phyloP scores from a whole-genome alignment of 768 basidiomycete genomes.

The Termitomyces sp. region DNA sequence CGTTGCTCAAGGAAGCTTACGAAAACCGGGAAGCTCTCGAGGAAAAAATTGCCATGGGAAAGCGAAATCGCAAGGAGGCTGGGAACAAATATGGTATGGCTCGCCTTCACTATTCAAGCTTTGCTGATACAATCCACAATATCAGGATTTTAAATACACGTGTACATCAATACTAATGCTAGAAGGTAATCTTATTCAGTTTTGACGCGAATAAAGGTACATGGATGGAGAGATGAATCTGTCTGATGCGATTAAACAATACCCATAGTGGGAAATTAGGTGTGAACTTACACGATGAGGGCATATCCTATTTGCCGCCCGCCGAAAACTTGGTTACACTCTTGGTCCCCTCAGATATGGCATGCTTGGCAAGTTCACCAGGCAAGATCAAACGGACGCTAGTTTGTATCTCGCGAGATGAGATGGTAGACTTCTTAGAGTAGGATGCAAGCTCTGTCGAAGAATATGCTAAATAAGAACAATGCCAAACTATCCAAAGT shows the following conservation, averaged over 20 bases:
- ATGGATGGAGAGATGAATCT: background rate
- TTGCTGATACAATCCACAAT: background rate
- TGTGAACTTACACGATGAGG: background rate
- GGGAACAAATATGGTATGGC: constrained; percentile 85
- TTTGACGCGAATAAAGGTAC: constrained; percentile 1
- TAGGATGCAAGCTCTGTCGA: constrained; percentile 68
- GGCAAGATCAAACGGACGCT: constrained; percentile 78
- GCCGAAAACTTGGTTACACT: constrained; percentile 42
- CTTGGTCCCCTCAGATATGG: constrained; percentile 68
- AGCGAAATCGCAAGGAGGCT: constrained; percentile 81
- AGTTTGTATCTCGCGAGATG: constrained; percentile 86
- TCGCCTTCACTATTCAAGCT: too few species aligned
- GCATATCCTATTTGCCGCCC: constrained; percentile 32
- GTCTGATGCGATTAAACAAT: background rate
- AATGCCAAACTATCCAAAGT: background rate
- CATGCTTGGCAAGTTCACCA: constrained; percentile 83
- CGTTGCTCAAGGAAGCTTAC: constrained; percentile 78
- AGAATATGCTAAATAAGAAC: background rate
- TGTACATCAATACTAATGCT: constrained; percentile 1
- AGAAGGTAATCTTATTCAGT: background rate
- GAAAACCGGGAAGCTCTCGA: constrained; percentile 78
- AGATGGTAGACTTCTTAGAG: constrained; percentile 88
- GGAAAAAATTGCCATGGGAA: constrained; percentile 77
- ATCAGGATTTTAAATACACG: constrained; percentile 9
- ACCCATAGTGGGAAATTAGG: background rate